phyloP scores from a whole-genome alignment of 495 filamentous ascomycete species.

The Aspergillus hancockii region DNA sequence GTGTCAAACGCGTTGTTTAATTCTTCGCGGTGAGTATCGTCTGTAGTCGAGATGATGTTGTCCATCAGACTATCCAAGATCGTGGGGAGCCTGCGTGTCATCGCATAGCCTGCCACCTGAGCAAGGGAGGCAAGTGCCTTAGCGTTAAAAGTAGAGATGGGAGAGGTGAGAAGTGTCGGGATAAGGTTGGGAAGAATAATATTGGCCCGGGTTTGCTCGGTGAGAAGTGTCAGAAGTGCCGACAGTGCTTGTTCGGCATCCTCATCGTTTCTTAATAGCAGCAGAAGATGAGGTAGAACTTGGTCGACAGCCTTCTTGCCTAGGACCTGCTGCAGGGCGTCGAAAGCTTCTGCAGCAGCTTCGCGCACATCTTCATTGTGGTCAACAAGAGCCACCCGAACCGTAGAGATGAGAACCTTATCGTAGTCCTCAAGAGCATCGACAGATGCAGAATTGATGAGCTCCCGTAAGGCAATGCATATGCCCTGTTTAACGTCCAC shows the following conservation, averaged over 20 bases:
- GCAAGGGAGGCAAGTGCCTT: slow-evolving; percentile 89
- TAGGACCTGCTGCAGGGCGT: slow-evolving; percentile 87
- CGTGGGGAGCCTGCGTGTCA: slow-evolving; percentile 83
- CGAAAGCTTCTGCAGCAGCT: slow-evolving; percentile 95
- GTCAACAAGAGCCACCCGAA: slow-evolving; percentile 91
- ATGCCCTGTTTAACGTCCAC: slow-evolving; percentile 96
- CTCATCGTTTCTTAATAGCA: slow-evolving; percentile 77
- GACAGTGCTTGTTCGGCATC: slow-evolving; percentile 90
- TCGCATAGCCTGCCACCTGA: slow-evolving; percentile 81
- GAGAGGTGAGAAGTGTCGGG: slow-evolving; percentile 82
- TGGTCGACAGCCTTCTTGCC: slow-evolving; percentile 94
- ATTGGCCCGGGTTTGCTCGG: slow-evolving; percentile 89
- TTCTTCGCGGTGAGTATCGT: slow-evolving; percentile 72
- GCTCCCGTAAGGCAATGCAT: slow-evolving; percentile 90
- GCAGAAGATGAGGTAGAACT: slow-evolving; percentile 88
- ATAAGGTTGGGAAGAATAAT: slow-evolving; percentile 96
- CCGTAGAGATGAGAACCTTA: slow-evolving; percentile 89
- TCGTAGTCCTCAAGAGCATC: slow-evolving; percentile 93
- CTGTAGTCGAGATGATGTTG: slow-evolving; percentile 75
- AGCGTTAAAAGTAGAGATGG: slow-evolving; percentile 94
- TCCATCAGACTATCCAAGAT: slow-evolving; percentile 95
- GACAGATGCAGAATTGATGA: slow-evolving; percentile 86
- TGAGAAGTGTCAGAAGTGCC: slow-evolving; percentile 88
- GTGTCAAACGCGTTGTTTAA: slow-evolving; percentile 80
- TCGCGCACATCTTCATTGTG: slow-evolving; percentile 86